These are phyloP conservation scores for Pichia rugopelliculosa DNA, from an alignment of 805 yeast species.

Conservation along the genomic window DNA sequence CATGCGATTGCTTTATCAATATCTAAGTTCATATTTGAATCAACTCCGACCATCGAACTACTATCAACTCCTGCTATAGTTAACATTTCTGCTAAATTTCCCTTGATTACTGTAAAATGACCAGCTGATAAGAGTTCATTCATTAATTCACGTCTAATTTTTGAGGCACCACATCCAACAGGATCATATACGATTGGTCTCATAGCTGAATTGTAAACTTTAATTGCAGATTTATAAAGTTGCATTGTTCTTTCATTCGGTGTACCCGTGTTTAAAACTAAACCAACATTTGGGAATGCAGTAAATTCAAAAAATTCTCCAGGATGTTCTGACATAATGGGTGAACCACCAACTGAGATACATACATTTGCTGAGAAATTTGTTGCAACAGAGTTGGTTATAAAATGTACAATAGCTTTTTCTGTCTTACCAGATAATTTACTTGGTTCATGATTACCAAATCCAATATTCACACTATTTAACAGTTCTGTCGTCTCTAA, in stretches of 20 bases:
- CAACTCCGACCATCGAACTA: slow-evolving; percentile 65
- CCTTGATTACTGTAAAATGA: slow-evolving; percentile 64
- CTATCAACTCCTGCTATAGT: slow-evolving; percentile 44
- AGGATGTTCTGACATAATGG: slow-evolving; percentile 74
- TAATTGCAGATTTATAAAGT: slow-evolving; percentile 44
- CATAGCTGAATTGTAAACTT: slow-evolving; percentile 46
- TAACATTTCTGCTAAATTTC: slow-evolving; percentile 75
- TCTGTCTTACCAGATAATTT: background rate
- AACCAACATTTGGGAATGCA: slow-evolving; percentile 40
- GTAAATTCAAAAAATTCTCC: slow-evolving; percentile 67
- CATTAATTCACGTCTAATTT: slow-evolving; percentile 44
- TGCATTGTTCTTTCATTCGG: slow-evolving; percentile 39
- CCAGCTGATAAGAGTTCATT: slow-evolving; percentile 47
- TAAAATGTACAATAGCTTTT: slow-evolving; percentile 71
- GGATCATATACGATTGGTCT: slow-evolving; percentile 79
- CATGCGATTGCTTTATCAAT: slow-evolving; percentile 30
- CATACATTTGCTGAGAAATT: slow-evolving; percentile 84
- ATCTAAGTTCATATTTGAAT: slow-evolving; percentile 28
- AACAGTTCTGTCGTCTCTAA: slow-evolving; percentile 35
- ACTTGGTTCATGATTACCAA: background rate
- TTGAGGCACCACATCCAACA: slow-evolving; percentile 86
- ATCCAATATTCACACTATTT: slow-evolving; percentile 2
- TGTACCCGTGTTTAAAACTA: slow-evolving; percentile 74
- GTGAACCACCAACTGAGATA: slow-evolving; percentile 77
- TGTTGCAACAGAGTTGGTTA: slow-evolving; percentile 84